A percentile compares a stretch with the other conserved stretches of the same genome.
Evolutionary conservation across 1,284 basidiomycete genomes (phyloP).

Genomic region (Ceratobasidium sp.): DNA sequence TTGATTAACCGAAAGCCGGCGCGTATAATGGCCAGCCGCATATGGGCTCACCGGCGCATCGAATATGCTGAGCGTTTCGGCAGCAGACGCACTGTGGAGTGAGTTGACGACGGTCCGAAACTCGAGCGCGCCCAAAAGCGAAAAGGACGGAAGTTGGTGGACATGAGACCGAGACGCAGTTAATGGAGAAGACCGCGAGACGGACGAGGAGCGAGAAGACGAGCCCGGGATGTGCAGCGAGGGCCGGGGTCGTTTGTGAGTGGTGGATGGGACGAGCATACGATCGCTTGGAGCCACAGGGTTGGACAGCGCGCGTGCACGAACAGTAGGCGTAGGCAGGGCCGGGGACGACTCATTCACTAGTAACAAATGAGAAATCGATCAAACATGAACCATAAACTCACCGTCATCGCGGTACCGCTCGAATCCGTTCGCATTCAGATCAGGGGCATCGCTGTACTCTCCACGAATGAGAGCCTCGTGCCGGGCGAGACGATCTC

Average conservation of each 20-base stretch:
- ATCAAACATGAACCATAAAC: constrained; percentile 10
- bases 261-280: not conserved
- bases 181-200: constrained; percentile 55
- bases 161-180: constrained; percentile 47
- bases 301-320: constrained; percentile 50
- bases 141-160: constrained; percentile 77
- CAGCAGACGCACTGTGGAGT: constrained; percentile 61
- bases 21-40: constrained; percentile 69
- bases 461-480: constrained; percentile 67
- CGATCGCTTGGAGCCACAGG: constrained; percentile 46
- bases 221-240: constrained; percentile 51
- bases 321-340: constrained; percentile 46
- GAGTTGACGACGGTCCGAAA: constrained; percentile 68
- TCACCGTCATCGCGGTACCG: constrained; percentile 53
- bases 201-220: constrained; percentile 18
- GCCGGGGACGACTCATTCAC: constrained; percentile 10
- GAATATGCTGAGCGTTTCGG: constrained; percentile 65
- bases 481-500: constrained; percentile 56
- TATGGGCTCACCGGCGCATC: constrained; percentile 73
- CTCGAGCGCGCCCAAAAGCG: constrained; percentile 86
- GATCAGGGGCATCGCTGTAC: constrained; percentile 59
- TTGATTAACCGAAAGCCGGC: constrained; percentile 50
- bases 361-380: constrained; percentile 2
- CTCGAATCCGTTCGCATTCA: constrained; percentile 42
- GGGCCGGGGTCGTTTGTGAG: constrained; percentile 46